Evolutionary conservation across 2,329 filamentous ascomycete genomes (phyloP).

Genomic region (Raffaelea ambrosiae): DNA sequence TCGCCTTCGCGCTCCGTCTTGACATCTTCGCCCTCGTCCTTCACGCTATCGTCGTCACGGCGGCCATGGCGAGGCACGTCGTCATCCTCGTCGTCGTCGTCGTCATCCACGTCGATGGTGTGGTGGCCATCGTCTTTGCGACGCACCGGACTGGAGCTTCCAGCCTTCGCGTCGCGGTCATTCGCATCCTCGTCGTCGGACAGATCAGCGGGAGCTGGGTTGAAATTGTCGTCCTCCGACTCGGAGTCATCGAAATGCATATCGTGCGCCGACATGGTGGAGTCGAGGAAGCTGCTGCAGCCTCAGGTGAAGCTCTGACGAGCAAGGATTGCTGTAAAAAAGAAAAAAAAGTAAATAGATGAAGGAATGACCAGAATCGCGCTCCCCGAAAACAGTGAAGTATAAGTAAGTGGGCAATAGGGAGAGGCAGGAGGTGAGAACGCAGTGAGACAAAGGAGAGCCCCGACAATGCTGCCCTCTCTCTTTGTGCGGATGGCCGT

Average conservation of each 20-base stretch:
- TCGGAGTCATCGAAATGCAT: conserved; percentile 44
- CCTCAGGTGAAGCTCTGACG: not conserved
- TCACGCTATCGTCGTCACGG: conserved; percentile 32
- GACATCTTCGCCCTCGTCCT: conserved; percentile 30
- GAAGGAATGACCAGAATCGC: not conserved
- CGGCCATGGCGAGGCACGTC: not conserved
- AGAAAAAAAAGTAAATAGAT: not conserved
- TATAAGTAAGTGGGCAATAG: not conserved
- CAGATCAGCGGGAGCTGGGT: conserved; percentile 64
- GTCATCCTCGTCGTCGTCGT: conserved; percentile 22
- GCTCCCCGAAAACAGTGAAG: not conserved
- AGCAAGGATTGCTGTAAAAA: not conserved
- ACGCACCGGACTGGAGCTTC: conserved; percentile 10
- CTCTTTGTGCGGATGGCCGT: too few relatives aligned
- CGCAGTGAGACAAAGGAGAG: too few relatives aligned
- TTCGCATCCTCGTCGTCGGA: conserved; percentile 58
- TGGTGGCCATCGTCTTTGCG: conserved; percentile 16
- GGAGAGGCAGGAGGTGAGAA: not conserved
- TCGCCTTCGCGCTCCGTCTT: conserved; percentile 27
- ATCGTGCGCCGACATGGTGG: conserved; percentile 8
- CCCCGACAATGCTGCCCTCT: too few relatives aligned
- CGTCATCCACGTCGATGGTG: conserved; percentile 18
- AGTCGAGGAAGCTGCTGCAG: not conserved
- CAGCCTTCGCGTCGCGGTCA: conserved; percentile 21
- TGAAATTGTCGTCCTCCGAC: conserved; percentile 82